Conservation (phyloP, 2,329 filamentous ascomycete genomes). For the Cylindrodendrum hubeiense region DNA sequence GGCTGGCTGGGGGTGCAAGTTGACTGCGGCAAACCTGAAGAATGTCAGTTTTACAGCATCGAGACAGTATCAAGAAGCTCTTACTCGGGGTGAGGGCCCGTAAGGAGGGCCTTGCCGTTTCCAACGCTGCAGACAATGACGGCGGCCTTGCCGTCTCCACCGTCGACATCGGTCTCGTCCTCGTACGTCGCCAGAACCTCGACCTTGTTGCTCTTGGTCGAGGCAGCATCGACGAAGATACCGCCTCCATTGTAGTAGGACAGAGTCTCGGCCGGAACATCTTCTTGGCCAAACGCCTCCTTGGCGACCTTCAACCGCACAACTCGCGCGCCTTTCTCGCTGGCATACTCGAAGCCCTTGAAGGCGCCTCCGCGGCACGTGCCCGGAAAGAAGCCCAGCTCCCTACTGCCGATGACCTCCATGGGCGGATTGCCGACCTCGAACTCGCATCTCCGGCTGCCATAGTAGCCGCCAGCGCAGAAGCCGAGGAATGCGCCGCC, state of each 20-base stretch:
- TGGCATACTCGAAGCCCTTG: constrained; percentile 89
- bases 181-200: constrained; percentile 86
- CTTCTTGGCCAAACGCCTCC: constrained; percentile 65
- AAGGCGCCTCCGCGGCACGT: constrained; percentile 89
- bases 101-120: constrained; percentile 82
- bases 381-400: constrained; percentile 90
- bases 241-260: constrained; percentile 97
- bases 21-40: constrained; percentile 82
- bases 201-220: constrained; percentile 72
- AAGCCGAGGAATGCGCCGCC: constrained; percentile 92
- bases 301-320: constrained; percentile 75
- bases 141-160: constrained; percentile 80
- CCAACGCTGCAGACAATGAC: constrained; percentile 87
- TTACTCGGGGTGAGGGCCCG: constrained; percentile 92
- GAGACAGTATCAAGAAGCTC: constrained; percentile 17
- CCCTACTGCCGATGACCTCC: constrained; percentile 87
- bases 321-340: constrained; percentile 85
- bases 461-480: constrained; percentile 96
- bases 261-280: constrained; percentile 72
- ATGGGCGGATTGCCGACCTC: constrained; percentile 83
- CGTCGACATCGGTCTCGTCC: constrained; percentile 80
- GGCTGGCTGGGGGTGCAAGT: constrained; percentile 76
- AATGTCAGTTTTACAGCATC: background rate
- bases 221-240: constrained; percentile 85
- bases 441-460: constrained; percentile 85